These are phyloP conservation scores for Apiosordaria backusii DNA, from an alignment of 495 filamentous ascomycete species.

Conservation along the genomic window DNA sequence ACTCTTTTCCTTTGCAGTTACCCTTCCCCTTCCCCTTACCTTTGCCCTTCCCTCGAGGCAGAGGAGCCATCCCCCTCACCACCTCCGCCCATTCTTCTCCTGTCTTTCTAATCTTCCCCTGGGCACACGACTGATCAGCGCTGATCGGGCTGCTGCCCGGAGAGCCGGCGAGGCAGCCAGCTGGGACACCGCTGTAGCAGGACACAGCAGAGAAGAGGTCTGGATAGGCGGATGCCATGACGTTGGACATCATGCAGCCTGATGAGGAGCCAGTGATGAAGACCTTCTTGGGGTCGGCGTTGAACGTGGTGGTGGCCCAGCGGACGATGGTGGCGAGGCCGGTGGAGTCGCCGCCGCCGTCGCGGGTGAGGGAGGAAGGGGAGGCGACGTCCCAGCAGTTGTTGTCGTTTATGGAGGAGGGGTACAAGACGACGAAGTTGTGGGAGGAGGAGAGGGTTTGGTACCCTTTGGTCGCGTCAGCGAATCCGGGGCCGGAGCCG, in stretches of 20 bases:
- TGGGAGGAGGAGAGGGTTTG: conserved; percentile 49
- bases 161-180: conserved; percentile 53
- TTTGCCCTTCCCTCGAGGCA: background rate
- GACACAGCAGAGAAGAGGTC: conserved; percentile 53
- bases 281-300: conserved; percentile 46
- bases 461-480: conserved; percentile 41
- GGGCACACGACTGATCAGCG: conserved; percentile 34
- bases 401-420: conserved; percentile 43
- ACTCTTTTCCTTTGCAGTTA: conserved; percentile 40
- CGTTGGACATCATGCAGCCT: conserved; percentile 51
- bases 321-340: conserved; percentile 63
- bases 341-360: conserved; percentile 57
- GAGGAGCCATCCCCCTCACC: conserved; percentile 45
- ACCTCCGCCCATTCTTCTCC: conserved; percentile 43
- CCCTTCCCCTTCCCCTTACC: background rate
- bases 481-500: conserved; percentile 50
- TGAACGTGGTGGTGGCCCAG: conserved; percentile 47
- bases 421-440: conserved; percentile 58
- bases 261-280: conserved; percentile 54
- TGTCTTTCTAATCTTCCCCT: conserved; percentile 38
- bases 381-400: conserved; percentile 62
- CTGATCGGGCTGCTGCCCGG: conserved; percentile 45
- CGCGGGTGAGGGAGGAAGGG: conserved; percentile 49
- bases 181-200: conserved; percentile 58
- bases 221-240: conserved; percentile 56